A percentile compares a stretch with the other conserved stretches of the same genome.
Evolutionary conservation across 2,329 filamentous ascomycete genomes (phyloP).

Genomic region (Aspergillus nomiae): DNA sequence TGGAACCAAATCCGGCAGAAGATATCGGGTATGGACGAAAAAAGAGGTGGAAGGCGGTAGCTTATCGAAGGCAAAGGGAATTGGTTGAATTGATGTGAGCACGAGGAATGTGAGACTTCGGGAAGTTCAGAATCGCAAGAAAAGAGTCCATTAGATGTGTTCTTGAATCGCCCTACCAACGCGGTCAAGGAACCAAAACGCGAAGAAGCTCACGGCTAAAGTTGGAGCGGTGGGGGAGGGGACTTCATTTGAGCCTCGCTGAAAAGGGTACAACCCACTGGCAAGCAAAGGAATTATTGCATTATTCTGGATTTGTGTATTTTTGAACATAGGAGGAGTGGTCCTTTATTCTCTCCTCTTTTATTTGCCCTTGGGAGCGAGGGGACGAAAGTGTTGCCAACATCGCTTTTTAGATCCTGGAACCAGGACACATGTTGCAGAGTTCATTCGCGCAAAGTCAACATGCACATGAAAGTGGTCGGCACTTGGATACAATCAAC

Average conservation of each 20-base stretch:
- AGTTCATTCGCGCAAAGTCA: not conserved
- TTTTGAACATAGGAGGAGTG: not conserved
- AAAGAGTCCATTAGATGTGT: not conserved
- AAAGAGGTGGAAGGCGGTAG: not conserved
- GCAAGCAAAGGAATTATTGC: not conserved
- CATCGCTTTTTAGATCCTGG: not conserved
- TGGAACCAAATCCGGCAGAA: slow-evolving; percentile 5
- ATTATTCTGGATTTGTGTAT: not conserved
- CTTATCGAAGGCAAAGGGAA: not conserved
- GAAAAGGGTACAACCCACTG: not conserved
- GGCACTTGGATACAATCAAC: no score
- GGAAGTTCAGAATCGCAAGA: not conserved
- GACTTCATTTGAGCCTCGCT: not conserved
- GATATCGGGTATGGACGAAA: not conserved
- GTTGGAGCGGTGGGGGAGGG: slow-evolving; percentile 3
- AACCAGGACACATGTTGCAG: not conserved
- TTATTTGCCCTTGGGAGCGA: not conserved
- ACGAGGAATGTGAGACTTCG: not conserved
- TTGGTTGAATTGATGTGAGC: not conserved
- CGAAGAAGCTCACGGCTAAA: slow-evolving; percentile 3
- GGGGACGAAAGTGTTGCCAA: not conserved
- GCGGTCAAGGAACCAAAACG: slow-evolving; percentile 6
- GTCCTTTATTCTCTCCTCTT: not conserved
- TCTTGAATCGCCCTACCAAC: slow-evolving; percentile 5
- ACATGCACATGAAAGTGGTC: not conserved